These are phyloP conservation scores for Acmispon strigosus DNA, from an alignment of 306 rosid genomes.

Conservation along the genomic window DNA sequence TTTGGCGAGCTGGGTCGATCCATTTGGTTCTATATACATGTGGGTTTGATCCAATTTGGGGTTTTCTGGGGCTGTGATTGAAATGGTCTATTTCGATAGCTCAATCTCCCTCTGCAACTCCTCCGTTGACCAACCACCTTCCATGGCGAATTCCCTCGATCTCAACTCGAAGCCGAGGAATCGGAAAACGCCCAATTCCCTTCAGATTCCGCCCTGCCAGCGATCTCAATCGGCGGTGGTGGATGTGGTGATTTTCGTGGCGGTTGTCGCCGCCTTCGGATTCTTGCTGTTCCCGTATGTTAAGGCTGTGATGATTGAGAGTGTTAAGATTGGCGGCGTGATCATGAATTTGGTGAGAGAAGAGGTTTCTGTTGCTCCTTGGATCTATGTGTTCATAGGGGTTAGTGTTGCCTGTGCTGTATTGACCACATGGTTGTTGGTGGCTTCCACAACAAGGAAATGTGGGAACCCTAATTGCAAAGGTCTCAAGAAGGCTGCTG, in stretches of 20 bases:
- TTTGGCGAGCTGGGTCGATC: conserved; percentile 37
- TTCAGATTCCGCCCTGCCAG: conserved; percentile 46
- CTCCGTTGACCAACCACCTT: conserved; percentile 57
- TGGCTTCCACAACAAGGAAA: conserved; percentile 51
- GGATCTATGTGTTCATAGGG: conserved; percentile 63
- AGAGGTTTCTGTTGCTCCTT: conserved; percentile 58
- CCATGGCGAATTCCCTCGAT: conserved; percentile 57
- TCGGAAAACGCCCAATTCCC: conserved; percentile 48
- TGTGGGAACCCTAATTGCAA: conserved; percentile 83
- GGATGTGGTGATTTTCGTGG: conserved; percentile 62
- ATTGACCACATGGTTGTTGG: conserved; percentile 57
- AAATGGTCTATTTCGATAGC: conserved; percentile 82
- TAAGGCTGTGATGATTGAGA: conserved; percentile 30
- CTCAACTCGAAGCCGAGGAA: conserved; percentile 39
- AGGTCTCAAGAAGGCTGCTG: conserved; percentile 76
- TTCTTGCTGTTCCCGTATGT: conserved; percentile 61
- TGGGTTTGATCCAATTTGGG: conserved; percentile 27
- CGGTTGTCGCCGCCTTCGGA: conserved; percentile 60
- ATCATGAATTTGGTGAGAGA: conserved; percentile 45
- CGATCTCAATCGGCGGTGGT: conserved; percentile 69
- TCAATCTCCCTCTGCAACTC: conserved; percentile 83
- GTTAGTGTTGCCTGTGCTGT: conserved; percentile 53
- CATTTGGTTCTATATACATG: conserved; percentile 2
- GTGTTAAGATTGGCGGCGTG: conserved; percentile 30
- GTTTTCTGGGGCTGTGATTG: conserved; percentile 37